Conservation (phyloP, 2,329 filamentous ascomycete species). For the Chaetomium globosum region DNA sequence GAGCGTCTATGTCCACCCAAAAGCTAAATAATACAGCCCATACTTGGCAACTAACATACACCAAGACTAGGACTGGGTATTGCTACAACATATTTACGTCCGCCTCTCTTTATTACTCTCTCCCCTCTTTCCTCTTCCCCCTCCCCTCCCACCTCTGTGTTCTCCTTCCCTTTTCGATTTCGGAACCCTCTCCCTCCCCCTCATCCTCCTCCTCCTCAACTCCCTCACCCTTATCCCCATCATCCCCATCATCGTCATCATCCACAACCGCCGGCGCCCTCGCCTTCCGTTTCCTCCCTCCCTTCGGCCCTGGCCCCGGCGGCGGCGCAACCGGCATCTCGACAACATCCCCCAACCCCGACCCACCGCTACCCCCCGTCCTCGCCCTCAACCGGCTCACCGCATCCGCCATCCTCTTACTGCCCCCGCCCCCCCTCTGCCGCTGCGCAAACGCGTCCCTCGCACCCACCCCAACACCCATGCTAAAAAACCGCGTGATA, state of each 20-base stretch:
- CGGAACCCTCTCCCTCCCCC: conserved; percentile 17
- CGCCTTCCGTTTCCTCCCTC: conserved; percentile 43
- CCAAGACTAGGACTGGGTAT: not conserved
- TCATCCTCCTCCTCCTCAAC: conserved; percentile 17
- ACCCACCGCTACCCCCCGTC: conserved; percentile 19
- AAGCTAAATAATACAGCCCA: not conserved
- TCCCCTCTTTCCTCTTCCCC: conserved; percentile 38
- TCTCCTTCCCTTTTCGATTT: conserved; percentile 28
- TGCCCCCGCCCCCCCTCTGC: conserved; percentile 34
- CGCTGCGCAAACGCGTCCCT: conserved; percentile 39
- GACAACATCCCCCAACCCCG: conserved; percentile 19
- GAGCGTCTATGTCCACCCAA: not conserved
- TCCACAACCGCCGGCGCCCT: conserved; percentile 28
- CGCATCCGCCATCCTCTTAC: conserved; percentile 42
- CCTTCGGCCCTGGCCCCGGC: conserved; percentile 29
- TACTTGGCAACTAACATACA: not conserved
- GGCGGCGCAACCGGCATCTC: conserved; percentile 33
- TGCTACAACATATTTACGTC: not conserved
- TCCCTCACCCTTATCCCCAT: conserved; percentile 18
- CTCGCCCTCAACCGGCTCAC: conserved; percentile 40
- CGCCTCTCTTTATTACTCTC: no score
- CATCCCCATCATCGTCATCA: conserved; percentile 14
- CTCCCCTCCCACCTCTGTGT: conserved; percentile 32
- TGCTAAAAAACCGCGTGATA: conserved; percentile 89
- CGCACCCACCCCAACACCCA: conserved; percentile 54